phyloP scores from a whole-genome alignment of 768 basidiomycete genomes.

The Dioszegia hungarica region DNA sequence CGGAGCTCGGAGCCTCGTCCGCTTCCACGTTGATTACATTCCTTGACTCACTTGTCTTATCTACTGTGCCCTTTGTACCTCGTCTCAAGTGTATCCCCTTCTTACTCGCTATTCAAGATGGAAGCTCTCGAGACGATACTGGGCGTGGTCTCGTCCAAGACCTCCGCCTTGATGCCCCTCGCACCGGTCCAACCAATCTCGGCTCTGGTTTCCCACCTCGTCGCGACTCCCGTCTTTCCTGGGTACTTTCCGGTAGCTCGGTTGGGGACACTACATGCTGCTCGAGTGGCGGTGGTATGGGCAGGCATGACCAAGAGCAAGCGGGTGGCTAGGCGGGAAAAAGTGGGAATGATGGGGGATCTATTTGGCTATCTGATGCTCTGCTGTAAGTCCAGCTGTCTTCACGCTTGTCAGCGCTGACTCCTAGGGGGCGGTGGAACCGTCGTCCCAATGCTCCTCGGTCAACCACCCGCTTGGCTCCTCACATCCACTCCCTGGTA shows the following conservation, averaged over 20 bases:
- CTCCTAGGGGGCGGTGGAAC: conserved; percentile 39
- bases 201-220: conserved; percentile 14
- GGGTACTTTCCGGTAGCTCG: conserved; percentile 28
- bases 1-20: too few species aligned
- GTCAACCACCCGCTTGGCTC: conserved; percentile 37
- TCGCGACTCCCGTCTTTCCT: conserved; percentile 22
- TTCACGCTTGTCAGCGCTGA: neutral
- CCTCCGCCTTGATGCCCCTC: neutral
- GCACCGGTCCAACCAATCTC: conserved; percentile 1
- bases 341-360: conserved; percentile 28
- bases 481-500: conserved; percentile 37
- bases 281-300: conserved; percentile 32
- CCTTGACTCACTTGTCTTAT: too few species aligned
- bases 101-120: neutral
- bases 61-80: neutral
- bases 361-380: conserved; percentile 33
- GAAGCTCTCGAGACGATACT: neutral
- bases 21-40: too few species aligned
- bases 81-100: too few species aligned
- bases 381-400: conserved; percentile 28
- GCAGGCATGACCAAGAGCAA: conserved; percentile 23
- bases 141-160: neutral
- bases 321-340: neutral
- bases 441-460: conserved; percentile 24
- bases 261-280: conserved; percentile 33